Base-by-base conservation (phyloP, 2,329 filamentous ascomycete species). In the Phoma sp. region DNA sequence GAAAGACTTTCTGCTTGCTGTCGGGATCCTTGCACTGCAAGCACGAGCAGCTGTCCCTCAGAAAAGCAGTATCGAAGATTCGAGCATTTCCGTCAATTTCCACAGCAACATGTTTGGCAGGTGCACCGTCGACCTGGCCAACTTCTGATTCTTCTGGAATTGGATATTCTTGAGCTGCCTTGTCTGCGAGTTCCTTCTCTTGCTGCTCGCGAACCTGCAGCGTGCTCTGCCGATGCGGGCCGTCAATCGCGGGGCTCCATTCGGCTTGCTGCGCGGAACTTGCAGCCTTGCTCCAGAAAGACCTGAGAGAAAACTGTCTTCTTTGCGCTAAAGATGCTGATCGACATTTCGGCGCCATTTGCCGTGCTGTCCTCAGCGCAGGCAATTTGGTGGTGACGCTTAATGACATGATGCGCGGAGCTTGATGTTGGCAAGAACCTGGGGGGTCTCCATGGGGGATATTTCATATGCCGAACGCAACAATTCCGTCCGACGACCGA, bases 1-100 rank as follows among this genome's bases (percentile, higher is more conserved):
- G 82, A 72, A 90, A 90, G 30, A 78, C 77, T 74, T 88, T 88
- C 68, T 89, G 86, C 34, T 79, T 81, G 14, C 84, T 86, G 34
- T 83, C 81, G 3, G 81, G 76, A 66, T 88, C 82, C 26, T 86
- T 77, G 65, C 86, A 88, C 37, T 58, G 65, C n/a, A 76, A 60
- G 67, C 86, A 88, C 17, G 75, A 67, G 73, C 86, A 89, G 51
- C 81, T 74, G 68, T 89, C 86, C 30, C 86, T 81, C 17, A 88
- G 71, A 46, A 74, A 74, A 7, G 65, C 68, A 17, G 68, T 64
- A 52, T 75, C 72, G 38, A 75, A 74, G 12, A 64, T 45, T 28
- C 63, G 66, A 23, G 56, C 36, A 25, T 64, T 61, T 17, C 69
- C 71, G 49, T 74, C 69, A 26, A 75, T 73, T 52, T 59, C 65